phyloP scores from a whole-genome alignment of 1,284 basidiomycete species.

The Cystobasidium pallidum region DNA sequence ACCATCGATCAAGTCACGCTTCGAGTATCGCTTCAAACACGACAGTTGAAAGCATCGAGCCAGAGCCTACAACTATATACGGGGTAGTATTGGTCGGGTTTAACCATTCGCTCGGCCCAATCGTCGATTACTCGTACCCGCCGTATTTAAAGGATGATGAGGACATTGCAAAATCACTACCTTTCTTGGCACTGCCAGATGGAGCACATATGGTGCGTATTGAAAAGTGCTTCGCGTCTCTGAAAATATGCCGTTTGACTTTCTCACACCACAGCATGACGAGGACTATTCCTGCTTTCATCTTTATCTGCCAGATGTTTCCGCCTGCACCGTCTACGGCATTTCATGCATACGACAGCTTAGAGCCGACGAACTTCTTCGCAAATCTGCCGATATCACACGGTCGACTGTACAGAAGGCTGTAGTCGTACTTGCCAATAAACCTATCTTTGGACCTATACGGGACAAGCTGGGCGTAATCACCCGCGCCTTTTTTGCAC shows the following conservation, averaged over 20 bases:
- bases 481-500: conserved; percentile 84
- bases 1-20: conserved; percentile 19
- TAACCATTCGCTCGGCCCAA: conserved; percentile 70
- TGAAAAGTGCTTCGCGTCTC: too few relatives aligned
- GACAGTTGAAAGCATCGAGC: not conserved
- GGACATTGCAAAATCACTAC: conserved; percentile 77
- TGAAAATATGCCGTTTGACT: too few relatives aligned
- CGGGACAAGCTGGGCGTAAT: conserved; percentile 93
- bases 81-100: conserved; percentile 51
- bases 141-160: conserved; percentile 74
- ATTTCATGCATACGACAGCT: conserved; percentile 99
- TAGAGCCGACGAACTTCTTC: conserved; percentile 74
- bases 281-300: conserved; percentile 99
- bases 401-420: conserved; percentile 97
- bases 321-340: conserved; percentile 75
- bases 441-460: conserved; percentile 54
- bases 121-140: conserved; percentile 73
- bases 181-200: conserved; percentile 96
- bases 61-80: conserved; percentile 19
- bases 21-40: conserved; percentile 10
- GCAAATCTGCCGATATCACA: conserved; percentile 84
- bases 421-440: conserved; percentile 76
- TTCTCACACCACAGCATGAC: conserved; percentile 73
- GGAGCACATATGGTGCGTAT: conserved; percentile 82
- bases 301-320: conserved; percentile 60